phyloP scores from a whole-genome alignment of 2,329 filamentous ascomycete genomes.

The Dactylella cylindrospora region DNA sequence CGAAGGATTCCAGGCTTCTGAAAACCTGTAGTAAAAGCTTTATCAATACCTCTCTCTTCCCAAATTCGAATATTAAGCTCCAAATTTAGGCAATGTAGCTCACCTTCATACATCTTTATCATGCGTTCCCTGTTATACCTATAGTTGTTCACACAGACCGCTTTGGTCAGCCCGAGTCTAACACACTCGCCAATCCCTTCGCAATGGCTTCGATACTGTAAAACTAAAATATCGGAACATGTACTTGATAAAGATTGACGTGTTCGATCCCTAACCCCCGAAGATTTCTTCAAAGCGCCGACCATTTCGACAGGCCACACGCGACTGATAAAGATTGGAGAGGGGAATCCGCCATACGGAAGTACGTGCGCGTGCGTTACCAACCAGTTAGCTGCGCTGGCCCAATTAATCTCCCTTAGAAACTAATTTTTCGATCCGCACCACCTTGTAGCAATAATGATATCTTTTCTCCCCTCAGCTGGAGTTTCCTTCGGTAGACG shows the following conservation, averaged over 20 bases:
- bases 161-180: constrained; percentile 53
- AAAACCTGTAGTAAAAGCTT: no score
- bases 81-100: no score
- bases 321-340: constrained; percentile 52
- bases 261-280: constrained; percentile 53
- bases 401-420: no score
- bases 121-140: constrained; percentile 53
- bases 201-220: constrained; percentile 53
- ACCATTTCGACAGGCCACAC: constrained; percentile 52
- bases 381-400: background rate
- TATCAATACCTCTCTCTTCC: no score
- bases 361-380: no score
- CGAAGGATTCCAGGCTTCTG: constrained; percentile 52
- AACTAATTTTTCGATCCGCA: no score
- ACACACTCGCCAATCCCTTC: constrained; percentile 55
- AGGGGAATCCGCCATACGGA: constrained; percentile 52
- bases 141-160: constrained; percentile 56
- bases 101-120: constrained; percentile 54
- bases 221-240: constrained; percentile 54
- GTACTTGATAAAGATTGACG: constrained; percentile 50
- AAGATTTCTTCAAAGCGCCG: constrained; percentile 52
- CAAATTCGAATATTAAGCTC: no score
- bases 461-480: constrained; percentile 46
- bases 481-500: constrained; percentile 52
- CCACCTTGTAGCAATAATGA: constrained; percentile 40